Percentiles rank a stretch among this genome's conserved stretches.
Evolutionary conservation across 108 stramenopile genomes (phyloP).

Genomic region (Cyclostephanos invisitatus): DNA sequence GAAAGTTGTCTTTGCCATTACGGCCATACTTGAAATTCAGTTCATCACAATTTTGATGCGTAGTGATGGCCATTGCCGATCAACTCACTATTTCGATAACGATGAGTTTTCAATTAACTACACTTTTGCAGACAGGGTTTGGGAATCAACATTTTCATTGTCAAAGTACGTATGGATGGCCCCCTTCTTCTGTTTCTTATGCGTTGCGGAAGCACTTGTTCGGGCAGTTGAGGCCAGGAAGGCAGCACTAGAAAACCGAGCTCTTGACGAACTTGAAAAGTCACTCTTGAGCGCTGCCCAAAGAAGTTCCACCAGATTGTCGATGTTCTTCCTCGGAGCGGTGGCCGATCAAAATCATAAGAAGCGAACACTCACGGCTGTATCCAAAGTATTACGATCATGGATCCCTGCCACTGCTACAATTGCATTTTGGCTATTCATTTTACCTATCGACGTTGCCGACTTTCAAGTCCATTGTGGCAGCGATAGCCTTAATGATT

Average conservation of each 20-base stretch:
- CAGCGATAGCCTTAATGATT: constrained; percentile 33
- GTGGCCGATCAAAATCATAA: constrained; percentile 8
- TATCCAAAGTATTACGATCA: constrained; percentile 43
- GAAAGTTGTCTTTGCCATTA: constrained; percentile 37
- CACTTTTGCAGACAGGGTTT: constrained; percentile 20
- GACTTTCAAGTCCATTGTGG: constrained; percentile 36
- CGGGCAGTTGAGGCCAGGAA: constrained; percentile 52
- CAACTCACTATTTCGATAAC: constrained; percentile 5
- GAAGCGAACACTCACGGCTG: constrained; percentile 16
- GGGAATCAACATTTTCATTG: constrained; percentile 18
- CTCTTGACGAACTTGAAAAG: constrained; percentile 57
- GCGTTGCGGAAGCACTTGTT: constrained; percentile 52
- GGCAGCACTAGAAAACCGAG: constrained; percentile 52
- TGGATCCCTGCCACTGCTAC: constrained; percentile 55
- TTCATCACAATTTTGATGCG: constrained; percentile 20
- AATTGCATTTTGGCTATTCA: constrained; percentile 54
- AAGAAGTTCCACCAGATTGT: constrained; percentile 22
- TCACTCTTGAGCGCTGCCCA: constrained; percentile 42
- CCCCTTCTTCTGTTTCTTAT: constrained; percentile 44
- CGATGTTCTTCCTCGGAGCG: constrained; percentile 32
- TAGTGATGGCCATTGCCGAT: constrained; percentile 23
- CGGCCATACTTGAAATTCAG: constrained; percentile 31
- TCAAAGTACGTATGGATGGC: constrained; percentile 31
- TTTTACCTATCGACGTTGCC: constrained; percentile 42
- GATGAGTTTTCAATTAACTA: constrained; percentile 32